These are phyloP conservation scores for Agroathelia rolfsii DNA, from an alignment of 1,284 basidiomycete genomes.

Conservation along the genomic window DNA sequence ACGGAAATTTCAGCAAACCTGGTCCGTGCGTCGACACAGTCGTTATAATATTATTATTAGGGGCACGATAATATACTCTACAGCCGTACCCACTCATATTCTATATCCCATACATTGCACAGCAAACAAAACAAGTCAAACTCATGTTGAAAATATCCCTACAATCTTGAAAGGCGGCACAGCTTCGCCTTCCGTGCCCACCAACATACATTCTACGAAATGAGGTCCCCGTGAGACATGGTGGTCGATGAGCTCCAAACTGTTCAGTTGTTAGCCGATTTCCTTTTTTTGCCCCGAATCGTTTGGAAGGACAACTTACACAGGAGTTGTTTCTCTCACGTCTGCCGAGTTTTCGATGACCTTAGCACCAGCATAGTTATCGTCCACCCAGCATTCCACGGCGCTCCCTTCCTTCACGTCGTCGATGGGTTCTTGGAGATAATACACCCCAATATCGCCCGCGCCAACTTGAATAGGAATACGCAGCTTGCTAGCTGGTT, in stretches of 20 bases:
- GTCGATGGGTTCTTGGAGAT: conserved; percentile 48
- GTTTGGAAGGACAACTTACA: too few relatives aligned
- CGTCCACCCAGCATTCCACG: conserved; percentile 81
- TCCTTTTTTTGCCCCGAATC: too few relatives aligned
- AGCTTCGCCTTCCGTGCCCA: conserved; percentile 70
- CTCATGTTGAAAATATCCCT: conserved; percentile 67
- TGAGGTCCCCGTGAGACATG: conserved; percentile 71
- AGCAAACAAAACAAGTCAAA: neutral
- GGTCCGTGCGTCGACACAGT: too few relatives aligned
- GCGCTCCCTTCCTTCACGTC: conserved; percentile 47
- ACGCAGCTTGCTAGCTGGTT: conserved; percentile 68
- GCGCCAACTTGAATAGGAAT: conserved; percentile 67
- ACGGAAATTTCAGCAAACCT: too few relatives aligned
- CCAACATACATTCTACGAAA: conserved; percentile 74
- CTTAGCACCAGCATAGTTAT: conserved; percentile 57
- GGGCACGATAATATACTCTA: too few relatives aligned
- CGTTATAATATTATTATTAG: too few relatives aligned
- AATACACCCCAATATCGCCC: conserved; percentile 77
- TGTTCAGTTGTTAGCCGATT: too few relatives aligned
- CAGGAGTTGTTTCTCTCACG: conserved; percentile 35
- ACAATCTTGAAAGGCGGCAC: conserved; percentile 78
- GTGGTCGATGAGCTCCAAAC: conserved; percentile 72
- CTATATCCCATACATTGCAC: too few relatives aligned
- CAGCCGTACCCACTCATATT: too few relatives aligned
- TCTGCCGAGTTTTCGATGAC: conserved; percentile 54